Evolutionary conservation across 768 basidiomycete species (phyloP).

Genomic region (Lactarius akahatsu): DNA sequence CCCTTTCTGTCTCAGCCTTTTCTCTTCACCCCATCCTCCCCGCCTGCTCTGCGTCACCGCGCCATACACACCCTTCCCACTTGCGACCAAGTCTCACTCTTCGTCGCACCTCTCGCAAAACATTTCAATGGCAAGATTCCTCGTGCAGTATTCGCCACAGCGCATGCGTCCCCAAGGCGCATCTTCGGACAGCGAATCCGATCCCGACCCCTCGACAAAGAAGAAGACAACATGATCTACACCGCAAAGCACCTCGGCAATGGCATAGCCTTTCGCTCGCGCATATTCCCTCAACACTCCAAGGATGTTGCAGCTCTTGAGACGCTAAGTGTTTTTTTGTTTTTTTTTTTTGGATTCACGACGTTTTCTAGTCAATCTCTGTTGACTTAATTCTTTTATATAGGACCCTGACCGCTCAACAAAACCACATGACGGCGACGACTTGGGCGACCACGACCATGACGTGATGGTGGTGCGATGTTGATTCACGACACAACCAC

Average conservation of each 20-base stretch:
- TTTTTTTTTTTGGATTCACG: too few relatives aligned
- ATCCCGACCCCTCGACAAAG: constrained; percentile 14
- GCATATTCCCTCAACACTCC: constrained; percentile 18
- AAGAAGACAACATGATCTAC: constrained; percentile 24
- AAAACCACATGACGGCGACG: too few relatives aligned
- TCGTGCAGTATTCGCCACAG: constrained; percentile 16
- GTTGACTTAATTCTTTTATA: too few relatives aligned
- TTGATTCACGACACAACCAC: too few relatives aligned
- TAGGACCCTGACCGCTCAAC: too few relatives aligned
- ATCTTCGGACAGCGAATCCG: constrained; percentile 22
- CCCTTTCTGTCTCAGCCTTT: constrained; percentile 14
- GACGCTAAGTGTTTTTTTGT: too few relatives aligned
- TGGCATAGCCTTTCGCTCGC: constrained; percentile 21
- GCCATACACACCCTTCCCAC: constrained; percentile 18
- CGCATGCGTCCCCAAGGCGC: constrained; percentile 19
- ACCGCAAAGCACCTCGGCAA: constrained; percentile 21
- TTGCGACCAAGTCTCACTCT: constrained; percentile 24
- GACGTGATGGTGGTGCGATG: too few relatives aligned
- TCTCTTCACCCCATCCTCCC: constrained; percentile 18
- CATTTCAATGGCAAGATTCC: constrained; percentile 23
- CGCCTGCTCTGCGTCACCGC: constrained; percentile 14
- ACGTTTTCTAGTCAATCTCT: too few relatives aligned
- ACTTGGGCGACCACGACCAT: too few relatives aligned
- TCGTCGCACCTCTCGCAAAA: constrained; percentile 23
- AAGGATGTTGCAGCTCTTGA: constrained; percentile 7